A percentile compares a stretch with the other conserved stretches of the same genome.
These are phyloP conservation scores for Ustilago nuda DNA, from an alignment of 1,284 basidiomycete genomes.

Conservation along the genomic window DNA sequence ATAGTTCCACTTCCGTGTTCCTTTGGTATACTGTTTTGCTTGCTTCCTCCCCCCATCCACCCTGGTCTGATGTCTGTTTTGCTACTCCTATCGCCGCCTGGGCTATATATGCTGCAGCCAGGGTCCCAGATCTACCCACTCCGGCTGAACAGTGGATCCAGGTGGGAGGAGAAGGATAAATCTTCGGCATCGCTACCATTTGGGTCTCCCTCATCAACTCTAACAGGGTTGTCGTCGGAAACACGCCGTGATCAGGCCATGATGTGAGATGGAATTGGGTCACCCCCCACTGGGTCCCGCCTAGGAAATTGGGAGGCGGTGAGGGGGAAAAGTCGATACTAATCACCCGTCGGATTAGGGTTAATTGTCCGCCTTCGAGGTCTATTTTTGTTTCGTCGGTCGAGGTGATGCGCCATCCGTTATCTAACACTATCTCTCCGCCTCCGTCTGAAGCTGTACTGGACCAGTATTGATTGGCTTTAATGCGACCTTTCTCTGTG, in stretches of 20 bases:
- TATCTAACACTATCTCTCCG: conserved; percentile 14
- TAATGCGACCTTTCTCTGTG: conserved; percentile 50
- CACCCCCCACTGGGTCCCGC: conserved; percentile 66
- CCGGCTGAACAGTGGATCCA: conserved; percentile 79
- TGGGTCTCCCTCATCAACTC: conserved; percentile 42
- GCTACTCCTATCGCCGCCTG: conserved; percentile 20
- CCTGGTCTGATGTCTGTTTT: not conserved
- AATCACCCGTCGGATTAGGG: conserved; percentile 21
- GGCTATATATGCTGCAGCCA: conserved; percentile 71
- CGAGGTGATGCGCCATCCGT: conserved; percentile 24
- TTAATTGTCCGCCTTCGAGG: conserved; percentile 26
- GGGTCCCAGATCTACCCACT: conserved; percentile 71
- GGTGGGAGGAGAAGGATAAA: conserved; percentile 74
- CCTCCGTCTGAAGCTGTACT: not conserved
- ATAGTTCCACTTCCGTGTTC: conserved; percentile 4
- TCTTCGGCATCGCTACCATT: conserved; percentile 62
- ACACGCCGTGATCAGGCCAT: conserved; percentile 87
- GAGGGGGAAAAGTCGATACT: conserved; percentile 12
- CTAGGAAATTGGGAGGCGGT: not conserved
- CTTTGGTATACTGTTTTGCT: not conserved
- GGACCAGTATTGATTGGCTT: conserved; percentile 67
- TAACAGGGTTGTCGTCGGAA: conserved; percentile 68
- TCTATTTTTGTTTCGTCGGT: conserved; percentile 3
- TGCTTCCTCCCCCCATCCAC: not conserved
- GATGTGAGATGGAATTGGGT: conserved; percentile 79